A percentile compares a stretch with the other conserved stretches of the same genome.
phyloP scores from a whole-genome alignment of 257 asterid genomes.

The Penstemon barbatus region DNA sequence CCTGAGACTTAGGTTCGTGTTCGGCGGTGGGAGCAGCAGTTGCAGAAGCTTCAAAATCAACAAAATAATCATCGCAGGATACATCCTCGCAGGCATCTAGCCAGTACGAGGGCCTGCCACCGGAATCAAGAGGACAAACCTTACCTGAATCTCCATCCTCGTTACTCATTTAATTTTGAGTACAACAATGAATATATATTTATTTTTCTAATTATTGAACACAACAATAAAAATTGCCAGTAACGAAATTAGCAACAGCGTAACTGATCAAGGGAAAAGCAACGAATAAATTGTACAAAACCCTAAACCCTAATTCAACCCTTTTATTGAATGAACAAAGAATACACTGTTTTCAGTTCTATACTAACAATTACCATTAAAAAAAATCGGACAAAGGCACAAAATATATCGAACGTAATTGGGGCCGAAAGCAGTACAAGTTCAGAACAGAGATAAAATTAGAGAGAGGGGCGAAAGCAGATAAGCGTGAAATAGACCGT shows the following conservation, averaged over 20 bases:
- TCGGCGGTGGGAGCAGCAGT: constrained; percentile 18
- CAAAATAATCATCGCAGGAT: constrained; percentile 62
- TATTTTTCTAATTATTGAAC: not conserved
- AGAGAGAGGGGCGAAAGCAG: constrained; percentile 73
- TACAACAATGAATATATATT: not conserved
- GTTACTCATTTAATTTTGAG: constrained; percentile 46
- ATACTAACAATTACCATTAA: constrained; percentile 13
- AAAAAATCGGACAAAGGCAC: constrained; percentile 14
- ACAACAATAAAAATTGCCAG: constrained; percentile 16
- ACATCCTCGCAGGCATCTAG: constrained; percentile 87
- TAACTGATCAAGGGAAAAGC: constrained; percentile 18
- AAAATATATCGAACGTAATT: not conserved
- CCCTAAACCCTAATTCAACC: constrained; percentile 13
- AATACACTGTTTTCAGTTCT: not conserved
- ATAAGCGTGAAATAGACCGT: constrained; percentile 96
- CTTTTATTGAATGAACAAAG: constrained; percentile 10
- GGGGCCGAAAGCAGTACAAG: not conserved
- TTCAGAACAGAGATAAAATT: constrained; percentile 18
- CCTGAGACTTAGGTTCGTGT: constrained; percentile 25
- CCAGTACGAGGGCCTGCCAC: constrained; percentile 76
- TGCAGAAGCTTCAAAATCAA: constrained; percentile 42
- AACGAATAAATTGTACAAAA: constrained; percentile 25
- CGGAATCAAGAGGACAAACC: constrained; percentile 30
- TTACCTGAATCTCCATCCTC: constrained; percentile 46
- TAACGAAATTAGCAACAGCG: constrained; percentile 2